phyloP scores from a whole-genome alignment of 2,329 filamentous ascomycete genomes.

The Curvularia lunata region DNA sequence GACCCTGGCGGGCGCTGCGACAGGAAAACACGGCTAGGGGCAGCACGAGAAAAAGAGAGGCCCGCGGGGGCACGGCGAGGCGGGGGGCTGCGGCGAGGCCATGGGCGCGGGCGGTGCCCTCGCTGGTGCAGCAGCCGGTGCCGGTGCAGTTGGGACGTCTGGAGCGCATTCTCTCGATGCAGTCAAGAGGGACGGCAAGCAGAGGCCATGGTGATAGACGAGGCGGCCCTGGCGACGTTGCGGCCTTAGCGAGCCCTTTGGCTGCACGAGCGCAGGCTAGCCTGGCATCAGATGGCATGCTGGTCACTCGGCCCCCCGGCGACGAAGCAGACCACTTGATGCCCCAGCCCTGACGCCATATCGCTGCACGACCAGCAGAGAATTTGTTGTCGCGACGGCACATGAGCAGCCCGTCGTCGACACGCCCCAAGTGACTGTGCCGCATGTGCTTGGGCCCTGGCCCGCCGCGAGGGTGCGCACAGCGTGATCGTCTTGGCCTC shows the following conservation, averaged over 20 bases:
- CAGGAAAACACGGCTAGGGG: not conserved
- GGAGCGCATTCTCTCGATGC: too few relatives aligned
- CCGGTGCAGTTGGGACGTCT: too few relatives aligned
- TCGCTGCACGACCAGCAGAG: slow-evolving; percentile 23
- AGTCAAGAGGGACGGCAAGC: too few relatives aligned
- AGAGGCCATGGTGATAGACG: not conserved
- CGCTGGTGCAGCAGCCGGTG: too few relatives aligned
- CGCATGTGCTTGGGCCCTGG: slow-evolving; percentile 28
- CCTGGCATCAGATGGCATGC: too few relatives aligned
- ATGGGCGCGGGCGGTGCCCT: not conserved
- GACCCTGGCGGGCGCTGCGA: slow-evolving; percentile 1
- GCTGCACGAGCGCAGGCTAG: slow-evolving; percentile 27
- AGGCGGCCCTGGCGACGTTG: slow-evolving; percentile 19
- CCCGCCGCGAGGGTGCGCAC: slow-evolving; percentile 19
- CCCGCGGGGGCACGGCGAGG: not conserved
- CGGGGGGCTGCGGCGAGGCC: too few relatives aligned
- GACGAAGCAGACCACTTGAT: not conserved
- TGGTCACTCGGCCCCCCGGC: too few relatives aligned
- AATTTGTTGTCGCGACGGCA: slow-evolving; percentile 4
- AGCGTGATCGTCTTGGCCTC: slow-evolving; percentile 8
- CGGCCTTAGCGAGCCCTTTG: slow-evolving; percentile 29
- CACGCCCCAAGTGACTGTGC: slow-evolving; percentile 9
- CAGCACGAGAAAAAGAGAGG: too few relatives aligned
- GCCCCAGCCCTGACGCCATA: slow-evolving; percentile 28
- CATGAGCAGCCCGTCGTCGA: slow-evolving; percentile 17